These are phyloP conservation scores for Fulvia fulva DNA, from an alignment of 2,329 filamentous ascomycete species.

Conservation along the genomic window DNA sequence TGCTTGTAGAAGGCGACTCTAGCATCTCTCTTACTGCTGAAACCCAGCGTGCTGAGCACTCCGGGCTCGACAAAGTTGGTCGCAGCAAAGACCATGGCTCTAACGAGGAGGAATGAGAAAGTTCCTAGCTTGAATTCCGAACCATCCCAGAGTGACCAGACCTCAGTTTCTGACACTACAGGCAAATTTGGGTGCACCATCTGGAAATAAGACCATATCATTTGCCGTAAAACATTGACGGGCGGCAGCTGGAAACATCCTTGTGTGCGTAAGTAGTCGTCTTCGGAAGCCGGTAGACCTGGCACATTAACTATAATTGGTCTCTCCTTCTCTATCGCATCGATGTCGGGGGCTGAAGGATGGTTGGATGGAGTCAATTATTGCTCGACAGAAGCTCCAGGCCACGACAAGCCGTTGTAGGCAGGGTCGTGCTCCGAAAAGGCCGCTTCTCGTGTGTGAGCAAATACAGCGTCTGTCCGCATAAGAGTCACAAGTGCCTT, in stretches of 20 bases:
- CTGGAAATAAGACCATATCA: conserved; percentile 19
- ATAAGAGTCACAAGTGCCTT: no score
- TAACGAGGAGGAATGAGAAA: conserved; percentile 15
- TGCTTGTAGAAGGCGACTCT: conserved; percentile 5
- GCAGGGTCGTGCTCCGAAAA: not conserved
- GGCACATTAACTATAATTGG: conserved; percentile 6
- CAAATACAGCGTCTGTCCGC: no score
- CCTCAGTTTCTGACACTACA: conserved; percentile 16
- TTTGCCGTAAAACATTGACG: conserved; percentile 10
- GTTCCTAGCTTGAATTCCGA: conserved; percentile 12
- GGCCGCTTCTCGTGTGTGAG: not conserved
- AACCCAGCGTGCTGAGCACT: conserved; percentile 2
- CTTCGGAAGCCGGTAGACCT: conserved; percentile 12
- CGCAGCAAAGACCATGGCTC: conserved; percentile 19
- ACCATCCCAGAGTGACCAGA: conserved; percentile 18
- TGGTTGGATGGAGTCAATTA: not conserved
- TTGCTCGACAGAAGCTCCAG: not conserved
- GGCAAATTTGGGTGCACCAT: conserved; percentile 20
- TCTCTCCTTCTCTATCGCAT: not conserved
- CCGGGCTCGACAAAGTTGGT: not conserved
- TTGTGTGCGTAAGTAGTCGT: conserved; percentile 17
- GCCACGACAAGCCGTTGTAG: not conserved
- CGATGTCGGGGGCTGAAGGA: not conserved
- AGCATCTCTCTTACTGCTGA: conserved; percentile 9
- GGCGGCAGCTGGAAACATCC: conserved; percentile 19